Base-by-base conservation (phyloP, 192 early-diverging fungal species). In the Mortierella claussenii region DNA sequence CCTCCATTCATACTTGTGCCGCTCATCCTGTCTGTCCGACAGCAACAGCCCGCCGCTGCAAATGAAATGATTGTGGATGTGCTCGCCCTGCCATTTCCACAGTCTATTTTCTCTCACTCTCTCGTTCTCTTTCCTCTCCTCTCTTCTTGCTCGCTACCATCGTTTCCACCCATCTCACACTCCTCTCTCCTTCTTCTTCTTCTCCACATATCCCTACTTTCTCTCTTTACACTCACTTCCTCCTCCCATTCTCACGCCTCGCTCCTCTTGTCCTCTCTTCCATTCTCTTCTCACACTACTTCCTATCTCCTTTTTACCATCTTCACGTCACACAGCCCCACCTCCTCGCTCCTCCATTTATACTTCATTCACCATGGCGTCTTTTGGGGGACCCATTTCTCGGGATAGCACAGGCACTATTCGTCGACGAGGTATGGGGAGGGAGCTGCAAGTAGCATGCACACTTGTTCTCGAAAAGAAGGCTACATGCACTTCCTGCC, bases 381-480 rank as follows among this genome's bases (percentile, higher is more conserved):
- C 71, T n/a, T 76, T 76, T 36, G 71, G 71, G 32, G 52, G 63
- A 26, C 71, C 71, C 50, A 65, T 76, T 49, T 30, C 71, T 34
- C 47, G 71, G 31, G 71, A 76, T 45, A 36, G 44, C 40, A 55
- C 70, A 11, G 71, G 71, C 33, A 76, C 71, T 32, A 56, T 76
- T 53, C 71, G 71, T 49, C 71, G 71, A 40, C 62, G 63, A 61
- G 63, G 71, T 76, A 76, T 20, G 17, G 4, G 7, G 37, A 40
- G 37, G 7, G 37, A 40, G 13, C n/a, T n/a, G n/a, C n/a, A n/a
- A n/a, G n/a, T n/a, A n/a, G n/a, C n/a, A n/a, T n/a, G n/a, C n/a
- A n/a, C n/a, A n/a, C n/a, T n/a, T n/a, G n/a, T n/a, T n/a, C n/a
- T n/a, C n/a, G n/a, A n/a, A n/a, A n/a, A n/a, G n/a, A n/a, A n/a